Evolutionary conservation across 2,329 filamentous ascomycete species (phyloP), one percentile per base, ranked within the genome.

Genomic region (Pseudogymnoascus sp.): DNA sequence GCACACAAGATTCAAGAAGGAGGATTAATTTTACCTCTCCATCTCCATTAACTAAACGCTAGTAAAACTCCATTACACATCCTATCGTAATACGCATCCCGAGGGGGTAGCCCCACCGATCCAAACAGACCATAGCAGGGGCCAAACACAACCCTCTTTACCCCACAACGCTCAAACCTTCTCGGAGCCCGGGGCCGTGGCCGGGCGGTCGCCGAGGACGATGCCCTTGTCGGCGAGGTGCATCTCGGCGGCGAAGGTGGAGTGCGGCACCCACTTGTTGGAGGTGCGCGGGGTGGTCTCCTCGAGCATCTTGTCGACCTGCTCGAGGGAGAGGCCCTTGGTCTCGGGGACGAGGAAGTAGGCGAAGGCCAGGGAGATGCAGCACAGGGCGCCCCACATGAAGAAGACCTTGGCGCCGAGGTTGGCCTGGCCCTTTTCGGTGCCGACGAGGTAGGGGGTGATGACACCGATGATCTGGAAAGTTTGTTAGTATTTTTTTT

Each of bases 291-390:
- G 80, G 10, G 71, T 74, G 7, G 76, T 75, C 67, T 82, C 78
- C 62, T 78, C 74, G 76, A 82, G 78, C 60, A 87, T 80, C 75
- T 85, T 83, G 68, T 90, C 87, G 69, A 89, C 87, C 75, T 90
- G 85, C 75, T 90, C 87, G 65, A 90, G 82, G 1, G 83, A 84
- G 4, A 90, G 79, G 62, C 87, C 87, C 79, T 90, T 90, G 69
- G 87, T 90, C 77, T 89, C 87, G 66, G 87, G 87, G 66, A 90
- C 80, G 69, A 85, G 74, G 73, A 82, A 78, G 73, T 77, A 84
- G 62, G 82, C 79, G 73, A 84, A 86, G 38, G 83, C 72, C 64
- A 83, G 78, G 65, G 78, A 80, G 65, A 78, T 71, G 66, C 78
- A 77, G 76, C 83, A 86, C 62, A 84, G 80, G n/a, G 78, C 78